These are phyloP conservation scores for Tetracladium maxilliforme DNA, from an alignment of 2,329 filamentous ascomycete genomes.

Conservation along the genomic window DNA sequence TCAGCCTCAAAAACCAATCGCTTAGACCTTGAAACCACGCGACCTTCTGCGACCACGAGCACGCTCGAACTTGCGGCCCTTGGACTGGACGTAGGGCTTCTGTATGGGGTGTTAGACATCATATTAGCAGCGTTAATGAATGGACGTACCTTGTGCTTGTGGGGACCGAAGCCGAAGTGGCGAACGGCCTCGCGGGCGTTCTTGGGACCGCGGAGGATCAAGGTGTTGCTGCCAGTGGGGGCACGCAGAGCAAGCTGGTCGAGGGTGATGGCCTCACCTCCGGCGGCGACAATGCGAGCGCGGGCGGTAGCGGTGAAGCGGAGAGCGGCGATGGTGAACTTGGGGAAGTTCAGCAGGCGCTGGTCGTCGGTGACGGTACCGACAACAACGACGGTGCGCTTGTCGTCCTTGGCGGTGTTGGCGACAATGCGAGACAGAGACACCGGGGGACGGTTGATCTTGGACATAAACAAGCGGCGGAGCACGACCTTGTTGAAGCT, in stretches of 20 bases:
- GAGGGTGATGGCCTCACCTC: constrained; percentile 88
- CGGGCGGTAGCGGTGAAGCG: constrained; percentile 94
- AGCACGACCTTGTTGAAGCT: constrained; percentile 99
- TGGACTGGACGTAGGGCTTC: constrained; percentile 96
- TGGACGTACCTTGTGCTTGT: constrained; percentile 80
- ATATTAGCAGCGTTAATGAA: not conserved
- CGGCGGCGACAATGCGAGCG: constrained; percentile 82
- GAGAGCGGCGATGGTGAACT: constrained; percentile 85
- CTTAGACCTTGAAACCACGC: constrained; percentile 99
- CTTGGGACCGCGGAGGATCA: constrained; percentile 96
- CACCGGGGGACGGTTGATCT: constrained; percentile 93
- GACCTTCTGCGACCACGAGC: constrained; percentile 98
- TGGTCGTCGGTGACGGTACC: constrained; percentile 97
- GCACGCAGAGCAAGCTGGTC: constrained; percentile 94
- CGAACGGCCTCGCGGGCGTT: constrained; percentile 95
- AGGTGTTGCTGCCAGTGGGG: constrained; percentile 91
- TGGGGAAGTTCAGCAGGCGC: constrained; percentile 79
- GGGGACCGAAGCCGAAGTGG: constrained; percentile 97
- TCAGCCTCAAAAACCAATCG: too few relatives aligned
- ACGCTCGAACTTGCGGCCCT: constrained; percentile 99
- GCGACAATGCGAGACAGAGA: constrained; percentile 80
- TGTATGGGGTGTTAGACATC: constrained; percentile 25
- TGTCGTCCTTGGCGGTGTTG: constrained; percentile 50
- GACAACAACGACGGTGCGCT: constrained; percentile 85
- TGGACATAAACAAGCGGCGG: constrained; percentile 94